phyloP scores from a whole-genome alignment of 192 early-diverging fungal species.

The Rhizoclosmatium sp. region DNA sequence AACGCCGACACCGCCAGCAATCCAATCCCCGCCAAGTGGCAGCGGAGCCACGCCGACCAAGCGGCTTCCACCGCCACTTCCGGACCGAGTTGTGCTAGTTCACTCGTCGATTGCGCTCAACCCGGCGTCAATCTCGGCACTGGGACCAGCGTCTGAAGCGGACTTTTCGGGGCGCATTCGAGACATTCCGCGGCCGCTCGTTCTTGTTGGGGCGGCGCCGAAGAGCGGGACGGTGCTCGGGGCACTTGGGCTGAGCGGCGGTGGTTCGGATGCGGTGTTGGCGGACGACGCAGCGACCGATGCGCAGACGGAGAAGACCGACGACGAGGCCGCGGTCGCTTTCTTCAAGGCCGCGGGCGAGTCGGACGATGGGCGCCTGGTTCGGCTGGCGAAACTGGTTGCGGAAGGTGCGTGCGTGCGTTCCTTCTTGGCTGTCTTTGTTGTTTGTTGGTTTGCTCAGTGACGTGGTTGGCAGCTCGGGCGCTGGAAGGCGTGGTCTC shows the following conservation, averaged over 20 bases:
- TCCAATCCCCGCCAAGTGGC: background rate
- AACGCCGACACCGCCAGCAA: background rate
- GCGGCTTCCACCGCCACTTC: background rate
- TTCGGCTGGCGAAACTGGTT: conserved; percentile 12
- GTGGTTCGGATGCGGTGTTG: background rate
- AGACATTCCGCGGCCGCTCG: conserved; percentile 31
- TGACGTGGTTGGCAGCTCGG: background rate
- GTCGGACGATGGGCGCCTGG: background rate
- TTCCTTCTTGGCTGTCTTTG: background rate
- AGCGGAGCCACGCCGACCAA: background rate
- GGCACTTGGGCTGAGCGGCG: background rate
- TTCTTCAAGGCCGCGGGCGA: conserved; percentile 3
- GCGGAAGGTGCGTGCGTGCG: background rate
- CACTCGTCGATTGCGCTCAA: conserved; percentile 8
- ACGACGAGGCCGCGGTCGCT: background rate
- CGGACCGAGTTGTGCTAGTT: background rate
- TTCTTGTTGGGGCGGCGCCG: conserved; percentile 9
- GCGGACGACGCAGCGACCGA: background rate
- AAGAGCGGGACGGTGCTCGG: background rate
- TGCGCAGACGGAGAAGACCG: background rate
- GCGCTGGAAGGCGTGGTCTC: conserved; percentile 7
- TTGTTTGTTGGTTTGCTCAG: background rate
- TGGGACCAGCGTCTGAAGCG: background rate
- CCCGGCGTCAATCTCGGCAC: background rate
- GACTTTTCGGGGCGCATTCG: conserved; percentile 13